Evolutionary conservation across 225 moss, liverwort and hornwort genomes (phyloP).

Genomic region (Marchantia polymorpha): DNA sequence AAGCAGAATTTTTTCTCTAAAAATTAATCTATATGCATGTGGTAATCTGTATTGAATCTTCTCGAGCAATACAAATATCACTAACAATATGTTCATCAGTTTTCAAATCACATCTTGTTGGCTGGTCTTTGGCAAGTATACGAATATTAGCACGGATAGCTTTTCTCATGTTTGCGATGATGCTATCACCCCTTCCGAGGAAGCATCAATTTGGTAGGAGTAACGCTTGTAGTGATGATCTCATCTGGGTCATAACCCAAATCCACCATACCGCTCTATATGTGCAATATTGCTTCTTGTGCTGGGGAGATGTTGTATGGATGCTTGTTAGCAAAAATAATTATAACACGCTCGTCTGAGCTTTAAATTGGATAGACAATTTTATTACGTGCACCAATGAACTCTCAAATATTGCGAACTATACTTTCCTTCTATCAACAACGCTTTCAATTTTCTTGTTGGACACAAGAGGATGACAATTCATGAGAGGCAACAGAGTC

Average conservation of each 20-base stretch:
- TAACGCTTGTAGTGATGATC: constrained; percentile 86
- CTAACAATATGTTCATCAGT: constrained; percentile 98
- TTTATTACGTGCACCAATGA: constrained; percentile 95
- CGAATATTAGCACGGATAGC: constrained; percentile 94
- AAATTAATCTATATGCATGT: constrained; percentile 79
- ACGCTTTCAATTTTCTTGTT: constrained; percentile 98
- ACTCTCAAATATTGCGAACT: constrained; percentile 79
- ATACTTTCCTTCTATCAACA: constrained; percentile 95
- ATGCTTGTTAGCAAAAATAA: constrained; percentile 88
- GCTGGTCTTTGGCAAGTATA: constrained; percentile 85
- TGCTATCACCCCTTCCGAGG: constrained; percentile 94
- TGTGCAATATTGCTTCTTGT: constrained; percentile 93
- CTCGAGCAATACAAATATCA: constrained; percentile 86
- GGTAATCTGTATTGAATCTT: constrained; percentile 92
- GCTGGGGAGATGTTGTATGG: constrained; percentile 93
- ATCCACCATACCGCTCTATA: constrained; percentile 86
- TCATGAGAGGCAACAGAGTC: constrained; percentile 47
- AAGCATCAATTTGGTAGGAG: constrained; percentile 93
- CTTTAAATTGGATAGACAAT: constrained; percentile 90
- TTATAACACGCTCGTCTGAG: constrained; percentile 94
- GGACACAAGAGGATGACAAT: constrained; percentile 64
- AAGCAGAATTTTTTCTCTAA: constrained; percentile 71
- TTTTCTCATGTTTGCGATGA: constrained; percentile 94
- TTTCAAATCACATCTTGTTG: constrained; percentile 85
- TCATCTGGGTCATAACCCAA: constrained; percentile 95